These are phyloP conservation scores for Annona squamosa DNA, from an alignment of 164 flowering plant genomes.

Conservation along the genomic window DNA sequence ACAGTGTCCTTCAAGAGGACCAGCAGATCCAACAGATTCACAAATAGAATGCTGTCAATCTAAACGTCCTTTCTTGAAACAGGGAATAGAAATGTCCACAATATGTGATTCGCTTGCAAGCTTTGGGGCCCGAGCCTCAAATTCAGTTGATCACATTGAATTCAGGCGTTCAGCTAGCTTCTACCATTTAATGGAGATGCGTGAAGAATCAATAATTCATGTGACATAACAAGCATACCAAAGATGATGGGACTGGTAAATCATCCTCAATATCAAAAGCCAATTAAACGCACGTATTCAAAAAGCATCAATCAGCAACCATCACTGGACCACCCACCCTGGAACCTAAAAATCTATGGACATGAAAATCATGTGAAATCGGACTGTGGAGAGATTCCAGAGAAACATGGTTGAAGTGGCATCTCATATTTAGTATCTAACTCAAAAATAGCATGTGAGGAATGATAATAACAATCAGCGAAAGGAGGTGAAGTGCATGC, in stretches of 20 bases:
- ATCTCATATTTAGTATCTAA: background rate
- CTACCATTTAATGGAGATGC: too few relatives aligned
- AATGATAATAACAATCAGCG: background rate
- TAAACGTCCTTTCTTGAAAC: too few relatives aligned
- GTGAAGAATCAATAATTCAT: too few relatives aligned
- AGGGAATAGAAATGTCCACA: too few relatives aligned
- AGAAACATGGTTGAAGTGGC: background rate
- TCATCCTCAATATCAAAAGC: background rate
- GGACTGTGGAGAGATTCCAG: background rate
- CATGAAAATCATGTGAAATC: background rate
- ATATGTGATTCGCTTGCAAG: too few relatives aligned
- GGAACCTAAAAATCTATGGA: background rate
- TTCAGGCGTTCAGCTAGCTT: too few relatives aligned
- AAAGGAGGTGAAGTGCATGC: background rate
- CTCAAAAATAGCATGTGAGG: background rate
- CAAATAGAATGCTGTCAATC: too few relatives aligned
- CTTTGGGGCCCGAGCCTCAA: too few relatives aligned
- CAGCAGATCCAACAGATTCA: too few relatives aligned
- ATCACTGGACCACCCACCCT: background rate
- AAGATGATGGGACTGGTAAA: background rate
- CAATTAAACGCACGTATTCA: background rate
- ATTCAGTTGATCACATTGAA: too few relatives aligned
- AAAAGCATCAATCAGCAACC: background rate
- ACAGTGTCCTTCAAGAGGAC: too few relatives aligned
- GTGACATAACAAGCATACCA: too few relatives aligned